phyloP scores from a whole-genome alignment of 1,139 yeast species.

The Candida buenavistaensis region DNA sequence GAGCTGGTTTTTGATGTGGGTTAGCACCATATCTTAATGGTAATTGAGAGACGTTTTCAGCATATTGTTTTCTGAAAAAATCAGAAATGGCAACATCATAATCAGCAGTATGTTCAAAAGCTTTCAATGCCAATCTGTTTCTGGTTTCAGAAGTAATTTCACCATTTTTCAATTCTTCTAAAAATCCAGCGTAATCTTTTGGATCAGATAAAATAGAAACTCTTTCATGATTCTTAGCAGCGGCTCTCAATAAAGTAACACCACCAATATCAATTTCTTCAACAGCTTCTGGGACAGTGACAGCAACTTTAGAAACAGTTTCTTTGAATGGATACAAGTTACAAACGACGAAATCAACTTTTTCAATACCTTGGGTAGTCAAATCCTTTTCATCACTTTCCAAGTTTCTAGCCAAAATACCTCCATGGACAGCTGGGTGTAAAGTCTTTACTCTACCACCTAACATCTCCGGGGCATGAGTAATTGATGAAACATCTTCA shows the following conservation, averaged over 20 bases:
- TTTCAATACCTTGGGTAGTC: slow-evolving; percentile 83
- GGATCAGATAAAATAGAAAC: slow-evolving; percentile 96
- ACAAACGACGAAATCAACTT: slow-evolving; percentile 95
- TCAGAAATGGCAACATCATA: slow-evolving; percentile 95
- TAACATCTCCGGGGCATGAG: slow-evolving; percentile 98
- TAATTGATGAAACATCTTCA: slow-evolving; percentile 89
- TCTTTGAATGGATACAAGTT: slow-evolving; percentile 97
- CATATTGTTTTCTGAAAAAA: slow-evolving; percentile 94
- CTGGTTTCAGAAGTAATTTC: slow-evolving; percentile 73
- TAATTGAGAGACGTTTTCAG: slow-evolving; percentile 85
- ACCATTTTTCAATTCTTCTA: slow-evolving; percentile 73
- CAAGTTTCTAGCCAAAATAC: slow-evolving; percentile 91
- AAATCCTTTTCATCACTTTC: slow-evolving; percentile 89
- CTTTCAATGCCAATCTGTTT: slow-evolving; percentile 88
- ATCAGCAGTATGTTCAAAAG: slow-evolving; percentile 97
- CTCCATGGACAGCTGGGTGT: slow-evolving; percentile 99
- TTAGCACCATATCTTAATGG: slow-evolving; percentile 97
- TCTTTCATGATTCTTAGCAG: slow-evolving; percentile 96
- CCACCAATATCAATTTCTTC: slow-evolving; percentile 99
- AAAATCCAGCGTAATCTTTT: slow-evolving; percentile 80
- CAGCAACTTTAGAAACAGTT: slow-evolving; percentile 93
- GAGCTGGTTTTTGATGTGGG: slow-evolving; percentile 99
- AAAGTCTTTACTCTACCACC: slow-evolving; percentile 98
- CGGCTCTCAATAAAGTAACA: slow-evolving; percentile 94
- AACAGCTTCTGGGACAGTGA: slow-evolving; percentile 94